These are phyloP conservation scores for Macrophomina phaseolina DNA, from an alignment of 2,329 filamentous ascomycete species.

Conservation along the genomic window DNA sequence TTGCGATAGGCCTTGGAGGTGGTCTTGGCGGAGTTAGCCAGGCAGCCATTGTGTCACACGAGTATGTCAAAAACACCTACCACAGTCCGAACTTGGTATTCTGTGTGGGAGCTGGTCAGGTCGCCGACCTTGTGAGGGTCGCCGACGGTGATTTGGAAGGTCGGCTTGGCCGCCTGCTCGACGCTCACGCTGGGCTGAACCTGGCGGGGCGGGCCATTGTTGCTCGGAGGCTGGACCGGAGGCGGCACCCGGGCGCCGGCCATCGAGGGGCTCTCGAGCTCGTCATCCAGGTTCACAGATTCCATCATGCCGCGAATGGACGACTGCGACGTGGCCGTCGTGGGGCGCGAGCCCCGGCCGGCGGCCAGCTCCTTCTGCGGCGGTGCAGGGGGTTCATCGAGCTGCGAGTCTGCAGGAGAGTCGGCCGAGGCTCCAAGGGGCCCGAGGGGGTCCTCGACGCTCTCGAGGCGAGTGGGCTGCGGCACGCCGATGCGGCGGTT, in stretches of 20 bases:
- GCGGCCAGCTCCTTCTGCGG: slow-evolving; percentile 66
- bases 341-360: slow-evolving; percentile 51
- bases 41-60: background rate
- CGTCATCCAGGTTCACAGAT: slow-evolving; percentile 74
- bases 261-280: slow-evolving; percentile 54
- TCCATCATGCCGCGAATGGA: slow-evolving; percentile 62
- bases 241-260: slow-evolving; percentile 67
- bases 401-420: slow-evolving; percentile 46
- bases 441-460: slow-evolving; percentile 76
- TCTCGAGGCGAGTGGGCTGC: slow-evolving; percentile 78
- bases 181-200: slow-evolving; percentile 82
- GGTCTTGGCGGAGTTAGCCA: slow-evolving; percentile 62
- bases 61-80: slow-evolving; percentile 54
- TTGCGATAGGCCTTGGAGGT: slow-evolving; percentile 95
- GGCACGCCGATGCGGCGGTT: slow-evolving; percentile 66
- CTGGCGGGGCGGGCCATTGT: slow-evolving; percentile 56
- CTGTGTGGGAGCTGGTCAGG: slow-evolving; percentile 94
- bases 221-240: slow-evolving; percentile 60
- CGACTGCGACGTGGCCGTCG: slow-evolving; percentile 60
- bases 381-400: slow-evolving; percentile 69
- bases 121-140: slow-evolving; percentile 98
- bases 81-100: slow-evolving; percentile 94
- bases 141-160: slow-evolving; percentile 87
- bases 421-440: slow-evolving; percentile 73
- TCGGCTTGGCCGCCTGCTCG: slow-evolving; percentile 91